Conservation (phyloP, 768 basidiomycete genomes). For the Termitomyces sp. region DNA sequence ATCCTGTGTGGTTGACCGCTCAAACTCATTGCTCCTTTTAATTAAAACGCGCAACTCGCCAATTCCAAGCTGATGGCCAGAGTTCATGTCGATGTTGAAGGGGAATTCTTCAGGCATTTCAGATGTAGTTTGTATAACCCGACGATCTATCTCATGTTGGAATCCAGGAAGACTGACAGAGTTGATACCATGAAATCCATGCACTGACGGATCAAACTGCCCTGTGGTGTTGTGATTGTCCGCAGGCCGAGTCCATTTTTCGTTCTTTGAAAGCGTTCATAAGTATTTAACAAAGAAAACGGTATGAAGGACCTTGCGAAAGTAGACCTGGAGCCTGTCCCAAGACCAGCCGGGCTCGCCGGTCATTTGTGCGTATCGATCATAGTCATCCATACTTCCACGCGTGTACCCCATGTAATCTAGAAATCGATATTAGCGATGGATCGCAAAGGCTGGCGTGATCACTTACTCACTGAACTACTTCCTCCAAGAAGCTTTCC, state of each 20-base stretch:
- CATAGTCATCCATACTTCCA: conserved; percentile 22
- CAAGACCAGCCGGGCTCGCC: conserved; percentile 26
- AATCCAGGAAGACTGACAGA: conserved; percentile 23
- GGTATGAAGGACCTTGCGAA: conserved; percentile 12
- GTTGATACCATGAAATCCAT: conserved; percentile 22
- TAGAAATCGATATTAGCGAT: background rate
- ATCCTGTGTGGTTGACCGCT: conserved; percentile 3
- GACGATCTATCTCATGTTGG: conserved; percentile 23
- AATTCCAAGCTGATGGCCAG: conserved; percentile 28
- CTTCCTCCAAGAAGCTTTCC: no score
- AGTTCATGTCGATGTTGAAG: background rate
- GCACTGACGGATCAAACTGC: conserved; percentile 21
- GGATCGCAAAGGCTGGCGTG: no score
- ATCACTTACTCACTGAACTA: no score
- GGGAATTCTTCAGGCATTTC: conserved; percentile 25
- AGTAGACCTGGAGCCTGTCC: conserved; percentile 17
- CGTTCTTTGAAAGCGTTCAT: conserved; percentile 16
- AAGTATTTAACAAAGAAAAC: background rate
- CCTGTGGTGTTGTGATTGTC: conserved; percentile 26
- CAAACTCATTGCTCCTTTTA: no score
- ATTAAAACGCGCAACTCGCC: conserved; percentile 20
- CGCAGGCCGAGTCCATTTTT: conserved; percentile 22
- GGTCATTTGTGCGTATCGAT: conserved; percentile 20
- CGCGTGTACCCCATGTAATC: conserved; percentile 17
- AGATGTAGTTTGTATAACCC: conserved; percentile 27